Conservation (phyloP, 2,329 filamentous ascomycete genomes). For the Penicillium sp. region DNA sequence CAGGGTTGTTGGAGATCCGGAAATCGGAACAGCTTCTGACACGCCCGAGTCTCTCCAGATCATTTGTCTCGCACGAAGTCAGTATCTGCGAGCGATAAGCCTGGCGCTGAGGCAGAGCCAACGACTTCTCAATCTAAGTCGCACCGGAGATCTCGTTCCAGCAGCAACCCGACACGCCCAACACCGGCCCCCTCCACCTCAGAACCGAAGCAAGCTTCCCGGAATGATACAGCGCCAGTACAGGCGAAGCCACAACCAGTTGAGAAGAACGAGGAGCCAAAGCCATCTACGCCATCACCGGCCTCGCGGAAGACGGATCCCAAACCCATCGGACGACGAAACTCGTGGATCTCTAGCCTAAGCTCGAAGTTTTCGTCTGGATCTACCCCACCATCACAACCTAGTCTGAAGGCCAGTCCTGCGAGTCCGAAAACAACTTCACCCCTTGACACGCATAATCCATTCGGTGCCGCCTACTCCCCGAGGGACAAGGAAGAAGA, state of each 20-base stretch:
- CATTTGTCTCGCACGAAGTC: constrained; percentile 38
- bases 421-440: constrained; percentile 31
- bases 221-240: constrained; percentile 13
- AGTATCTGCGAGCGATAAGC: constrained; percentile 33
- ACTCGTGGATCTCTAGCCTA: constrained; percentile 90
- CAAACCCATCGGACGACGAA: constrained; percentile 51
- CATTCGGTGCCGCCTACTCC: constrained; percentile 44
- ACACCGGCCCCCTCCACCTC: constrained; percentile 10
- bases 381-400: constrained; percentile 41
- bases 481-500: constrained; percentile 46
- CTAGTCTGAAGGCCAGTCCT: constrained; percentile 30
- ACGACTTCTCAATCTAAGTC: constrained; percentile 14
- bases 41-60: constrained; percentile 19
- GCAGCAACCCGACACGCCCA: constrained; percentile 20
- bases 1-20: not conserved
- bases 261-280: constrained; percentile 24
- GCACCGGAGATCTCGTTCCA: constrained; percentile 25
- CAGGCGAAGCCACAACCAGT: constrained; percentile 17
- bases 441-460: constrained; percentile 42
- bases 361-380: constrained; percentile 83
- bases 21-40: constrained; percentile 9
- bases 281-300: constrained; percentile 20
- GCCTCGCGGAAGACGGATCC: constrained; percentile 26
- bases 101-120: constrained; percentile 23
- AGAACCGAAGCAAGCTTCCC: constrained; percentile 14